Evolutionary conservation across 2,329 filamentous ascomycete genomes (phyloP), one percentile per base, ranked within the genome.

Genomic region (Hansfordia pulvinata): DNA sequence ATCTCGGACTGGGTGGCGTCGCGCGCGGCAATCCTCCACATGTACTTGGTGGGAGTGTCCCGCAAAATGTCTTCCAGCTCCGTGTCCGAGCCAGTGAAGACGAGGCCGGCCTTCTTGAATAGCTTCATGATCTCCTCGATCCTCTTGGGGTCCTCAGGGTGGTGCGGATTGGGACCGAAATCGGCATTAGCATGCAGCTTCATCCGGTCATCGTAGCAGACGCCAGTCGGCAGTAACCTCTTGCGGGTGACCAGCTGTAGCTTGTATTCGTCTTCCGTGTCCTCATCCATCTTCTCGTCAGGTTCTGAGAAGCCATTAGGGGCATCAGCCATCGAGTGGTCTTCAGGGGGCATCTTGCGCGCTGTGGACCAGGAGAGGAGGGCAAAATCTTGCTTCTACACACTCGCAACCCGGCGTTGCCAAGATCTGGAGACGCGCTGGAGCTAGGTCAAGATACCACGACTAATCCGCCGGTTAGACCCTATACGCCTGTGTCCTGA

Each of bases 151-250:
- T 98, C 90, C 51, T 98, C 90, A 0, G 90, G 90, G 44, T 98
- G 90, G 27, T 92, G 77, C 13, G 88, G 78, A 25, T 75, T 69
- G 2, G 67, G 64, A 11, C 68, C 71, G 44, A 73, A 77, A 47
- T 83, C 76, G 10, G 82, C 75, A 46, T 94, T 93, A 29, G 85
- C 81, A 49, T 98, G 90, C 33, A 92, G 79, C 33, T 90, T 84
- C 90, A 98, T 98, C 17, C 88, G 74, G 30, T 83, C 76, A 55
- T 98, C 90, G 47, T 96, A 98, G 38, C 82, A 88, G 34, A 79
- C 73, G 4, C 82, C 82, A 0, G 80, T 86, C 0, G 77, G 70
- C 2, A 82, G 58, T 15, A 70, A 52, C 2, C 62, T 60, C 19
- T 53, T 58, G 30, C 54, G 53, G 10, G 47, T 48, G 26, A 61